Conservation (phyloP, 306 rosid species). For the Comarum palustre region DNA sequence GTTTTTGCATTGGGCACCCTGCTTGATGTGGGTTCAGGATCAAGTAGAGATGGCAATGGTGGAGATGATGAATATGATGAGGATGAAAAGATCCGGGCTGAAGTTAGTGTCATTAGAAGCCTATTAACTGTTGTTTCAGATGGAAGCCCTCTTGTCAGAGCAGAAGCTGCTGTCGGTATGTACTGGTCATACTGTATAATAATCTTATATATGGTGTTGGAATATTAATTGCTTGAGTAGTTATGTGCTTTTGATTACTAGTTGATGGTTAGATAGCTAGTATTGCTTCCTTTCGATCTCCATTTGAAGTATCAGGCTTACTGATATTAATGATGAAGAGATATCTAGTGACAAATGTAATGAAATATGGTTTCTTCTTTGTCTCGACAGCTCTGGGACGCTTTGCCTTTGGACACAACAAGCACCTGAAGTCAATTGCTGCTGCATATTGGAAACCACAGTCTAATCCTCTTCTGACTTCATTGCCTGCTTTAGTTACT, state of each 20-base stretch:
- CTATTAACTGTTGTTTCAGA: slow-evolving; percentile 80
- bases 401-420: slow-evolving; percentile 94
- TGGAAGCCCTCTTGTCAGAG: slow-evolving; percentile 98
- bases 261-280: neutral
- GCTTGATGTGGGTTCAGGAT: slow-evolving; percentile 75
- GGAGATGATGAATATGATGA: slow-evolving; percentile 76
- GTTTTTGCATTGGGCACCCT: slow-evolving; percentile 91
- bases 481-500: slow-evolving; percentile 76
- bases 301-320: neutral
- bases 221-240: neutral
- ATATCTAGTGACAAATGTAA: neutral
- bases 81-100: too few relatives aligned
- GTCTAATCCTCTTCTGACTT: slow-evolving; percentile 61
- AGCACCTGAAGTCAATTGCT: slow-evolving; percentile 88
- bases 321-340: slow-evolving; percentile 4
- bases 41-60: slow-evolving; percentile 61
- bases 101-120: slow-evolving; percentile 60
- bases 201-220: slow-evolving; percentile 18
- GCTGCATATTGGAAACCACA: slow-evolving; percentile 94
- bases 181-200: slow-evolving; percentile 24
- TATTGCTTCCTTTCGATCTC: slow-evolving; percentile 1
- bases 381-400: slow-evolving; percentile 70
- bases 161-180: slow-evolving; percentile 98
- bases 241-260: slow-evolving; percentile 4
- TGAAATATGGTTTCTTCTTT: neutral